Evolutionary conservation across 2,329 filamentous ascomycete species (phyloP).

Genomic region (Hypoxylon sp.): DNA sequence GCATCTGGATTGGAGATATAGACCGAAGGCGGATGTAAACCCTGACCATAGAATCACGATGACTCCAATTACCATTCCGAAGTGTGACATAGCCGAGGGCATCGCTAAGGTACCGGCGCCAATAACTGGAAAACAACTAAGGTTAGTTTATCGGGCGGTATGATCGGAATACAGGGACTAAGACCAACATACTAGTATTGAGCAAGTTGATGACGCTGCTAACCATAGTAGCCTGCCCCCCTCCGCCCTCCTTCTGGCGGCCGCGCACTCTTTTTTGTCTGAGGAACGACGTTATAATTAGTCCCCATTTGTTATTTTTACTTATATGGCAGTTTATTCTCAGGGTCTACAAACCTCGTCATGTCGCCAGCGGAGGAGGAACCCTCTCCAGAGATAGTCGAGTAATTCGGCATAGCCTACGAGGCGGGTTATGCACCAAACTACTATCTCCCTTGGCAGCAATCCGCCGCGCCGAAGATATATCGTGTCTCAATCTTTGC

Average conservation of each 20-base stretch:
- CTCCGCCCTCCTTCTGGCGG: slow-evolving; percentile 74
- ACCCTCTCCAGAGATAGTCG: slow-evolving; percentile 65
- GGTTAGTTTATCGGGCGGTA: slow-evolving; percentile 16
- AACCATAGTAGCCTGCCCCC: slow-evolving; percentile 85
- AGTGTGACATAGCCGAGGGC: slow-evolving; percentile 95
- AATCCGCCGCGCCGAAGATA: slow-evolving; percentile 25
- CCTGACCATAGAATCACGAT: slow-evolving; percentile 93
- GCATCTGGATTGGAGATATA: slow-evolving; percentile 95
- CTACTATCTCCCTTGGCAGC: slow-evolving; percentile 19
- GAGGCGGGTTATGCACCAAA: slow-evolving; percentile 21
- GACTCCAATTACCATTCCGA: slow-evolving; percentile 89
- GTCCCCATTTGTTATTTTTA: slow-evolving; percentile 14
- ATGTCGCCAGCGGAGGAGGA: slow-evolving; percentile 63
- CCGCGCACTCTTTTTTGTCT: slow-evolving; percentile 71
- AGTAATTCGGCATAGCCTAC: slow-evolving; percentile 69
- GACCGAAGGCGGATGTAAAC: slow-evolving; percentile 87
- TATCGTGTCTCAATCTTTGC: slow-evolving; percentile 27
- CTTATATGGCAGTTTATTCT: slow-evolving; percentile 19
- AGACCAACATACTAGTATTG: slow-evolving; percentile 82
- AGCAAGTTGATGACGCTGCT: slow-evolving; percentile 96
- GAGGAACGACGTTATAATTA: slow-evolving; percentile 21
- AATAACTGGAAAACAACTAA: slow-evolving; percentile 73
- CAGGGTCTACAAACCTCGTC: slow-evolving; percentile 60
- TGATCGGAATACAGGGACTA: background rate
- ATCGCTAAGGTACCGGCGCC: slow-evolving; percentile 94